Base-by-base conservation (phyloP, 2,329 filamentous ascomycete species). In the Chaetoscypha palmicola region DNA sequence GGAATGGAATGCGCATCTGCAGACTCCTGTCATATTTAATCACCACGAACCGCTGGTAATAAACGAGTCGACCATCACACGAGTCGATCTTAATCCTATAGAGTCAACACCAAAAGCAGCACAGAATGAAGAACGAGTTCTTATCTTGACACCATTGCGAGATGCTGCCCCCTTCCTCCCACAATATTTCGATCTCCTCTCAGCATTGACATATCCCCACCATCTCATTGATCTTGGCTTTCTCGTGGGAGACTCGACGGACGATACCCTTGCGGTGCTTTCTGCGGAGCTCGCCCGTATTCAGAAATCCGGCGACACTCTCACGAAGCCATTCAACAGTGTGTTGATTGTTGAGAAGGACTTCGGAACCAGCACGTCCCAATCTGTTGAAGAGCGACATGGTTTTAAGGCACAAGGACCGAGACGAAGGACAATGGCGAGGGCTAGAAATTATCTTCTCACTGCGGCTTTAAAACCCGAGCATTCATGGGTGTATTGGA, bases 401-500 rank as follows among this genome's bases (percentile, higher is more conserved):
- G 79, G 79, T 1, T 97, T 90, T 59, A 81, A 79, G 46, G 89
- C 87, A 2, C 92, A 98, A 62, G 92, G 83, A 1, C 90, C 91
- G 4, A 79, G 92, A 51, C 81, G 92, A 53, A 97, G 91, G 68
- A 80, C 83, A 26, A 90, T 98, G 77, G 92, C 85, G 35, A 81
- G 76, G 55, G 92, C 92, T 21, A 79, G 92, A 56, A 98, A 98
- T 65, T 98, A 94, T 65, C 73, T 98, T 16, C 77, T 98, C 2
- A 78, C 81, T 23, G 74, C 87, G 0, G 83, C 92, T 2, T 63
- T 98, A 58, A 94, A 94, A 69, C 81, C 89, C 0, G 89, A 97
- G 49, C 92, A 98, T 63, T 91, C 89, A 7, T 98, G 92, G 92
- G 90, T 97, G 7, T 97, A 96, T 66, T 98, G 92, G 92, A 80